These are phyloP conservation scores for Huntiella savannae DNA, from an alignment of 2,329 filamentous ascomycete genomes.

Conservation along the genomic window DNA sequence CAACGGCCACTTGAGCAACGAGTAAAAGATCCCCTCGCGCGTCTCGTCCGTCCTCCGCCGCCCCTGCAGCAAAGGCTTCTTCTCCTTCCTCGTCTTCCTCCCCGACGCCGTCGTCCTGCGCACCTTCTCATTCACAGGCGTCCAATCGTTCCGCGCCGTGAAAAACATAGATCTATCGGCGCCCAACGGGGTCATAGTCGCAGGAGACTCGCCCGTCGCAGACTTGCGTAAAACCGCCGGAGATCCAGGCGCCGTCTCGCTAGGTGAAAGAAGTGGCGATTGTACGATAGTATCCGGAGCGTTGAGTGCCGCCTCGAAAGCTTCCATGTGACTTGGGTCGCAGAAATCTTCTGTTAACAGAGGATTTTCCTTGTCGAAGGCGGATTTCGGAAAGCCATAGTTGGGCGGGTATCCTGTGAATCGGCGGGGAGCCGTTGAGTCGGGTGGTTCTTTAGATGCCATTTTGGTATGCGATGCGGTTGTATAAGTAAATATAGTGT, in stretches of 20 bases:
- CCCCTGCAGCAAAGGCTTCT: constrained; percentile 21
- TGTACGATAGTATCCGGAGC: constrained; percentile 44
- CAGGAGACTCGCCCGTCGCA: constrained; percentile 2
- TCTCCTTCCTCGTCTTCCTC: constrained; percentile 18
- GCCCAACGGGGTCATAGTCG: constrained; percentile 14
- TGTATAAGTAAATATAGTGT: too few relatives aligned
- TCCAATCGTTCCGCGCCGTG: constrained; percentile 89
- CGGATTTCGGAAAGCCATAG: constrained; percentile 41
- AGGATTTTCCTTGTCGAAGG: constrained; percentile 56
- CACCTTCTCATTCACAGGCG: constrained; percentile 61
- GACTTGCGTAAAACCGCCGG: constrained; percentile 15
- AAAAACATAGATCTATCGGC: constrained; percentile 40
- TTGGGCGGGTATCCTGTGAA: constrained; percentile 12
- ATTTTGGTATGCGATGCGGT: too few relatives aligned
- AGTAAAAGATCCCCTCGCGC: constrained; percentile 79
- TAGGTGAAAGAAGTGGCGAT: constrained; percentile 38
- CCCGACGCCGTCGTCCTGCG: constrained; percentile 20
- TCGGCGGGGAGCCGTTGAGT: neutral
- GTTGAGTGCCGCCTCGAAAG: constrained; percentile 66
- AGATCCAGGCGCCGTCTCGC: constrained; percentile 20
- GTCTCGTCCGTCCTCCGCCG: constrained; percentile 72
- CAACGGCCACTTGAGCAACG: constrained; percentile 79
- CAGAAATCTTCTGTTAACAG: constrained; percentile 67
- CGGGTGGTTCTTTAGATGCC: too few relatives aligned
- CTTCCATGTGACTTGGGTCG: constrained; percentile 47